phyloP scores from a whole-genome alignment of 768 basidiomycete species.

The Nidularia pulvinata region DNA sequence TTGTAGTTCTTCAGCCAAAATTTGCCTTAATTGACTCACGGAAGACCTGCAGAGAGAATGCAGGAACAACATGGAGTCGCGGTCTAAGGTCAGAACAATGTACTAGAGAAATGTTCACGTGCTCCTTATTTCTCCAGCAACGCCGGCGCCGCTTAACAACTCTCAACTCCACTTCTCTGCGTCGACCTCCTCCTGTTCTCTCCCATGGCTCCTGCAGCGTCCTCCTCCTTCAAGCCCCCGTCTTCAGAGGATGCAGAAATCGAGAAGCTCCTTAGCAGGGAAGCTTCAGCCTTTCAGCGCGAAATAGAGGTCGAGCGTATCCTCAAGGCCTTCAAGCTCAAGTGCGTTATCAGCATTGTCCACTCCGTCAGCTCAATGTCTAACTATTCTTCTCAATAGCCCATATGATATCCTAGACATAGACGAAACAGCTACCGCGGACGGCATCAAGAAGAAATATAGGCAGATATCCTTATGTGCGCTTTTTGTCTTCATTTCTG shows the following conservation, averaged over 20 bases:
- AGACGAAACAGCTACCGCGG: conserved; percentile 62
- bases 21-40: neutral
- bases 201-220: neutral
- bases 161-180: too few relatives aligned
- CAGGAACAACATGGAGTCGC: conserved; percentile 12
- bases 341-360: conserved; percentile 48
- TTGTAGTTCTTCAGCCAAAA: conserved; percentile 1
- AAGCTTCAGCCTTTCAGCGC: conserved; percentile 84
- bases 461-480: conserved; percentile 83
- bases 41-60: conserved; percentile 5
- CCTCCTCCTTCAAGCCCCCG: conserved; percentile 6
- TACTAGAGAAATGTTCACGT: too few relatives aligned
- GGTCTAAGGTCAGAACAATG: too few relatives aligned
- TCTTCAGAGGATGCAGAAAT: conserved; percentile 44
- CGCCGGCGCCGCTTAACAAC: too few relatives aligned
- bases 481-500: conserved; percentile 19
- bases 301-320: conserved; percentile 92
- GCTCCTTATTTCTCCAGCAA: too few relatives aligned
- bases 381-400: conserved; percentile 33
- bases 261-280: conserved; percentile 78
- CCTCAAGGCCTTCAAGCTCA: conserved; percentile 93
- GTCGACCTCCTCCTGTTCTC: too few relatives aligned
- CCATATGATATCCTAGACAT: conserved; percentile 95
- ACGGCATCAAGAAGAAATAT: conserved; percentile 91
- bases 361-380: neutral